Evolutionary conservation across 2,329 filamentous ascomycete species (phyloP).

Genomic region (Fusarium lyarnte): DNA sequence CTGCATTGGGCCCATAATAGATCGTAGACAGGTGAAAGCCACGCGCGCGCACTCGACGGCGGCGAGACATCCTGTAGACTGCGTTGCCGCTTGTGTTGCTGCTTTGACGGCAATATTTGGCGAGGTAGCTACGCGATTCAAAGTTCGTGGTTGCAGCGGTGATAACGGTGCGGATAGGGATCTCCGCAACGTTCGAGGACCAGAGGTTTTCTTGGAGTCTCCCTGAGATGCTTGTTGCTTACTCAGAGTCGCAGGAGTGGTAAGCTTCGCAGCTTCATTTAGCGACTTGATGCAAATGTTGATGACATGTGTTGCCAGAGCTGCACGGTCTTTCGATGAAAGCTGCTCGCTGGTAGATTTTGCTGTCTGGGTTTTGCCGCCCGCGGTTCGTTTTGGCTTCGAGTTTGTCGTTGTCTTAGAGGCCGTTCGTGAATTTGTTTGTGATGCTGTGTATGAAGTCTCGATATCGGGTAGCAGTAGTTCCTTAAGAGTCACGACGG

Average conservation of each 20-base stretch:
- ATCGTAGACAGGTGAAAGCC: constrained; percentile 72
- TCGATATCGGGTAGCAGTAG: constrained; percentile 53
- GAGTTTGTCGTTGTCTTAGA: constrained; percentile 43
- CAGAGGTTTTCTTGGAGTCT: constrained; percentile 47
- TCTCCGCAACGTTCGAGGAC: constrained; percentile 58
- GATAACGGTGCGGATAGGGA: constrained; percentile 68
- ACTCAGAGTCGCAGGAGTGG: constrained; percentile 46
- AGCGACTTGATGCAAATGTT: constrained; percentile 76
- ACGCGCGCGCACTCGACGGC: constrained; percentile 75
- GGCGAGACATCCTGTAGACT: constrained; percentile 60
- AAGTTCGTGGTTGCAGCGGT: constrained; percentile 68
- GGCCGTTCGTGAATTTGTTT: constrained; percentile 39
- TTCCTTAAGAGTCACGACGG: constrained; percentile 59
- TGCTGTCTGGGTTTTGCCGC: constrained; percentile 4
- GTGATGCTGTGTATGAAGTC: constrained; percentile 36
- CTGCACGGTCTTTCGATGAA: constrained; percentile 64
- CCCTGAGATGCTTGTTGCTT: constrained; percentile 49
- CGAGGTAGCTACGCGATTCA: constrained; percentile 69
- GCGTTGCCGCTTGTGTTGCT: constrained; percentile 42
- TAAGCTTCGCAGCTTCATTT: constrained; percentile 69
- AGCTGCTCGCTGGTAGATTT: constrained; percentile 41
- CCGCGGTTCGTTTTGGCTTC: constrained; percentile 37
- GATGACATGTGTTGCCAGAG: constrained; percentile 77
- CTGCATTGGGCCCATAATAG: constrained; percentile 63
- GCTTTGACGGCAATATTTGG: constrained; percentile 53